Base-by-base conservation (phyloP, 163 green algal genomes). In the Chloromonas sp. region DNA sequence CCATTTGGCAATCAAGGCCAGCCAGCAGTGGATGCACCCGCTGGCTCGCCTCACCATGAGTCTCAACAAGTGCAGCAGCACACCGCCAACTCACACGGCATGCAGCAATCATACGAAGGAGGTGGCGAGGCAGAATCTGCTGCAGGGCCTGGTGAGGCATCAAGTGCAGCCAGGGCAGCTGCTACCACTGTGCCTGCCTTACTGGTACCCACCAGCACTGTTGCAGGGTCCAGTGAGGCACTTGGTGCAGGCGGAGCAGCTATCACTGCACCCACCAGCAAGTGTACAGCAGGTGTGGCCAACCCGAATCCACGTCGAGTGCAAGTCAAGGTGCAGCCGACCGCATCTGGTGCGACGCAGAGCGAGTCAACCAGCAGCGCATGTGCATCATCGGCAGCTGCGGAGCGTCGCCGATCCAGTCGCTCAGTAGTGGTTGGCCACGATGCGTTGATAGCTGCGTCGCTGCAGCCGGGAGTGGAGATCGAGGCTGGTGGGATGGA, bases 381-480 rank as follows among this genome's bases (percentile, higher is more conserved):
- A 70, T 1, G 14, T 58, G 74, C 3, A 79, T 5, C 0, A 1
- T 13, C 14, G 14, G 0, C 80, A 15, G 80, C 70, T 61, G 62
- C 83, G 60, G 61, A 58, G 71, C n/a, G 2, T 60, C 0, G 81
- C 83, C 0, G 57, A 85, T 1, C 71, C 84, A 70, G 85, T 85
- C n/a, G 62, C 81, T 36, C 58, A n/a, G 0, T 13, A 5, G 14
- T 1, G 58, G 2, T n/a, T 3, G 57, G 14, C 57, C 2, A 62
- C 60, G 79, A 83, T 71, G 79, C 79, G 8, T 83, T 36, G n/a
- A 59, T 2, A 71, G 11, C 59, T 71, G 59, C 59, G 58, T 5
- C 13, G 79, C 3, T 60, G 60, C 60, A 2, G 60, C 59, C 57
- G 60, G 76, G 84, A 62, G 85, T 86, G 2, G n/a, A 0, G 0